These are phyloP conservation scores for Penicillium frequentans DNA, from an alignment of 2,329 filamentous ascomycete genomes.

Conservation along the genomic window DNA sequence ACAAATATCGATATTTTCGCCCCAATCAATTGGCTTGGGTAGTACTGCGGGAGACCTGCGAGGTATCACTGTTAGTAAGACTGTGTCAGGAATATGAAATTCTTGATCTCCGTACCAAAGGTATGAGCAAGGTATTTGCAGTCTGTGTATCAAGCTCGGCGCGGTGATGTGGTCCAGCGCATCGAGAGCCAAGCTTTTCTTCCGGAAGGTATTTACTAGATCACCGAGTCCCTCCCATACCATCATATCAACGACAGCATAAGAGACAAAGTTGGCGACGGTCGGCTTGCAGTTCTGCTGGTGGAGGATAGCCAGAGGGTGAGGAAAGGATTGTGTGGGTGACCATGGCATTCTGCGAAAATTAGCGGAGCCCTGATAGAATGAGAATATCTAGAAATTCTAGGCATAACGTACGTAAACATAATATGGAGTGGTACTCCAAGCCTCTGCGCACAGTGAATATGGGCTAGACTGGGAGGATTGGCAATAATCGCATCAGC, in stretches of 20 bases:
- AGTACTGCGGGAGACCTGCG: constrained; percentile 69
- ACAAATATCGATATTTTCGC: constrained; percentile 66
- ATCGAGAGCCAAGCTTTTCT: constrained; percentile 71
- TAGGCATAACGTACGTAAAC: constrained; percentile 67
- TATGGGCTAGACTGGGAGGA: constrained; percentile 73
- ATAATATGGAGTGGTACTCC: constrained; percentile 79
- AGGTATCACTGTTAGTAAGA: not conserved
- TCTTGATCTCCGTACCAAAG: constrained; percentile 62
- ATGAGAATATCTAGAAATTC: too few species aligned
- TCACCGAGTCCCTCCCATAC: constrained; percentile 92
- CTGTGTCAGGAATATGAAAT: not conserved
- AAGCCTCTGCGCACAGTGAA: constrained; percentile 76
- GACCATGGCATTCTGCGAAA: constrained; percentile 76
- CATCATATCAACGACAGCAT: constrained; percentile 84
- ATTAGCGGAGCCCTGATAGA: not conserved
- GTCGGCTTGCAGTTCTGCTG: constrained; percentile 71
- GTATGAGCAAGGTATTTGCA: constrained; percentile 83
- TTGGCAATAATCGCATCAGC: constrained; percentile 89
- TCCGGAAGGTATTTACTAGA: constrained; percentile 83
- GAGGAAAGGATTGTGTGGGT: constrained; percentile 79
- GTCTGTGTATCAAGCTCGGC: constrained; percentile 72
- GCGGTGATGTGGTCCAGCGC: constrained; percentile 79
- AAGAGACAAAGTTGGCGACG: constrained; percentile 81
- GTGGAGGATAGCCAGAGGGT: constrained; percentile 80
- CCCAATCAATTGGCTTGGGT: constrained; percentile 78